Evolutionary conservation across 2,329 filamentous ascomycete species (phyloP), one percentile per base, ranked within the genome.

Genomic region (Stagonosporopsis chrysanthemi): DNA sequence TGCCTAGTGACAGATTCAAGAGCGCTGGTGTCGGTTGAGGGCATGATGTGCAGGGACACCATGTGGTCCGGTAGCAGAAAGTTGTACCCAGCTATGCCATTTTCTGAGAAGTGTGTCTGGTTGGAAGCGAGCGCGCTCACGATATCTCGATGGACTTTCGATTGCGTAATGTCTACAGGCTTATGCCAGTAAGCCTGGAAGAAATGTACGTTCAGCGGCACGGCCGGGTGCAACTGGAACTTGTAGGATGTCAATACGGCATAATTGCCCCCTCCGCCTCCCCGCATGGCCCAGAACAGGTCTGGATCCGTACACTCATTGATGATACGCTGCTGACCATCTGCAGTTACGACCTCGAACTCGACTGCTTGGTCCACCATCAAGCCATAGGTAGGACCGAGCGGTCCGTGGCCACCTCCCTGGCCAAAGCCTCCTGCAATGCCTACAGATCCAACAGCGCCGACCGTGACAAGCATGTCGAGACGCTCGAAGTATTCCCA

Each of bases 331-430:
- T 60, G 39, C 35, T 68, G 41, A 4, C 72, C 72, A 54, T 74
- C 71, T 6, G 73, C 69, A 5, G 73, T 73, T n/a, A 72, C 62
- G 8, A 75, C 67, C 9, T 75, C 70, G 35, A 75, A 75, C 33
- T 75, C 72, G 14, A 75, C 64, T 29, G 73, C 72, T 31, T 76
- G 66, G 56, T 75, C 73, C 5, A 75, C 72, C 69, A 74, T 75
- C 52, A 75, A 56, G 12, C 74, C 74, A 59, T 80, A 82, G 33
- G 78, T 73, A 36, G 79, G 78, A 12, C 80, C 80, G 36, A 87
- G 67, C 6, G 83, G 83, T 11, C 81, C 82, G 70, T 87, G 83
- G 0, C 84, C 85, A 28, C 83, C 84, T 7, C 81, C 84, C 39
- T 75, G 74, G 14, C 74, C 71, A 52, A 74, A 80, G 14, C 78